phyloP scores from a whole-genome alignment of 129 eudicot genomes.

The Ambrosia artemisiifolia region DNA sequence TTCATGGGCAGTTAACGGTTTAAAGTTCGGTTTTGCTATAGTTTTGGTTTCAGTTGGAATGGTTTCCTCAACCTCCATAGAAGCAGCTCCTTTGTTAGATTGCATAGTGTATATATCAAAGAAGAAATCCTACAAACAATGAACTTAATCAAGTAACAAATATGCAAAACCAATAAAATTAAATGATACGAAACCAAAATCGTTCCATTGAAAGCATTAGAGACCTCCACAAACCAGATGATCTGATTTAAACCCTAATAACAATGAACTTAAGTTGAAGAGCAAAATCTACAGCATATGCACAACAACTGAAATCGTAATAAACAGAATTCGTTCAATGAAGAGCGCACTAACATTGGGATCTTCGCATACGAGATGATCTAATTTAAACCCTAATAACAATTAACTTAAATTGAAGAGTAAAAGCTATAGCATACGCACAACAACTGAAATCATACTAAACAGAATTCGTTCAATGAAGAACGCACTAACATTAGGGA shows the following conservation, averaged over 20 bases:
- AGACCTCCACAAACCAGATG: not conserved
- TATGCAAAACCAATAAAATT: not conserved
- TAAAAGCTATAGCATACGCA: too few relatives aligned
- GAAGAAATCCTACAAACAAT: not conserved
- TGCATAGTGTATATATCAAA: constrained; percentile 22
- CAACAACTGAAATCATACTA: too few relatives aligned
- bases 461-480: too few relatives aligned
- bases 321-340: not conserved
- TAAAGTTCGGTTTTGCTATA: constrained; percentile 45
- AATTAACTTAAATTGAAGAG: too few relatives aligned
- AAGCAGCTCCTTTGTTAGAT: constrained; percentile 31
- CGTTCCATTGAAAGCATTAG: not conserved
- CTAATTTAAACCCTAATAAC: not conserved
- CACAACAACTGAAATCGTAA: not conserved
- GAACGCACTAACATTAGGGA: too few relatives aligned
- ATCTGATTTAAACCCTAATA: not conserved
- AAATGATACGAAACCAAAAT: not conserved
- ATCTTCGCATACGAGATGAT: not conserved
- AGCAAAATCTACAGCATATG: too few relatives aligned
- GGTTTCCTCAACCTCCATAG: constrained; percentile 47
- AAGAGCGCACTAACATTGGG: not conserved
- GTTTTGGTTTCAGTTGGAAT: constrained; percentile 22
- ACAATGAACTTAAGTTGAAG: too few relatives aligned
- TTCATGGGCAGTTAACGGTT: constrained; percentile 52
- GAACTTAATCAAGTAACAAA: not conserved